Conservation (phyloP, 2,329 filamentous ascomycete genomes). For the Colletotrichum viniferum region DNA sequence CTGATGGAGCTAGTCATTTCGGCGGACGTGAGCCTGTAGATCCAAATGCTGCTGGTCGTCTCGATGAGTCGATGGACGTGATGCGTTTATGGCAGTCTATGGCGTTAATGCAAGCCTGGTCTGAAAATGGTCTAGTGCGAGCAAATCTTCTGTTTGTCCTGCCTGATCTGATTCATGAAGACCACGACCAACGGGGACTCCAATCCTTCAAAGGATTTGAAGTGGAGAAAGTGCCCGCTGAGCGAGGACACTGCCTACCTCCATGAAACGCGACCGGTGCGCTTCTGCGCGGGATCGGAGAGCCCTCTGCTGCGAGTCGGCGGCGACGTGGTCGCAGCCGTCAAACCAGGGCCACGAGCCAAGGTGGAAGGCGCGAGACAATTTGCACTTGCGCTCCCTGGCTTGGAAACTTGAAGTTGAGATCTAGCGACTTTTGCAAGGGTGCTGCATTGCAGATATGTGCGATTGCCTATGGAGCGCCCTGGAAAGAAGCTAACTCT, state of each 20-base stretch:
- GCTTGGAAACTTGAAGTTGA: slow-evolving; percentile 51
- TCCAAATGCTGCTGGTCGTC: background rate
- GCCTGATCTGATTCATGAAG: slow-evolving; percentile 94
- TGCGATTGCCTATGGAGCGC: slow-evolving; percentile 54
- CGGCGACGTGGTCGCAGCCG: no score
- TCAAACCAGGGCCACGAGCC: no score
- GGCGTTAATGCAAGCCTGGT: slow-evolving; percentile 63
- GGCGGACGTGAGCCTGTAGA: background rate
- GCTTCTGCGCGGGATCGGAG: no score
- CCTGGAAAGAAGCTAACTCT: slow-evolving; percentile 71
- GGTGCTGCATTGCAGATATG: slow-evolving; percentile 49
- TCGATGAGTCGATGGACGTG: slow-evolving; percentile 36
- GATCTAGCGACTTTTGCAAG: slow-evolving; percentile 43
- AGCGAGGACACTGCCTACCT: slow-evolving; percentile 91
- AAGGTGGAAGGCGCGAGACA: no score
- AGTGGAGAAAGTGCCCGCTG: slow-evolving; percentile 95
- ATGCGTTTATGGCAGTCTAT: slow-evolving; percentile 44
- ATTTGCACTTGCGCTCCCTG: no score
- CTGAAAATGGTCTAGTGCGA: slow-evolving; percentile 95
- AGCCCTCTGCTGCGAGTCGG: no score
- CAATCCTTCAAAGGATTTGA: slow-evolving; percentile 69
- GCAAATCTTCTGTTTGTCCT: slow-evolving; percentile 95
- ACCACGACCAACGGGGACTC: slow-evolving; percentile 73
- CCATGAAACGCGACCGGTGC: no score
- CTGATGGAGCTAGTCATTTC: background rate